phyloP scores from a whole-genome alignment of 2,329 filamentous ascomycete genomes.

The Cryphonectria naterciae region DNA sequence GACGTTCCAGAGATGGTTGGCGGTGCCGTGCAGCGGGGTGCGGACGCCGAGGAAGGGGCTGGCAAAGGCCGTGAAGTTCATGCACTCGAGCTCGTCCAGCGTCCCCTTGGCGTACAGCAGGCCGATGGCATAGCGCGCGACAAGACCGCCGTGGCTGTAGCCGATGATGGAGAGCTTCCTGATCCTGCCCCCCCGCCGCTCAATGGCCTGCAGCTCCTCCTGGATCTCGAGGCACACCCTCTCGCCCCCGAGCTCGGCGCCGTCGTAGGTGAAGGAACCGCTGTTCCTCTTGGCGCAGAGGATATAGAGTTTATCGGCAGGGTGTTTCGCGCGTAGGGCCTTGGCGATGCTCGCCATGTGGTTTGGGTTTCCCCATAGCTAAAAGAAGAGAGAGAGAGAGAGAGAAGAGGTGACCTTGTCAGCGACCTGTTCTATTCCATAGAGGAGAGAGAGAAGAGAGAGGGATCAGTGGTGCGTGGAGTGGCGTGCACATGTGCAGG shows the following conservation, averaged over 20 bases:
- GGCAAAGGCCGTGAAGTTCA: conserved; percentile 94
- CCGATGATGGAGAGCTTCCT: conserved; percentile 84
- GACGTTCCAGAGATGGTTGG: conserved; percentile 77
- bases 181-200: conserved; percentile 69
- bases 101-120: conserved; percentile 80
- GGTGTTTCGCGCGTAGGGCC: conserved; percentile 62
- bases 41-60: conserved; percentile 81
- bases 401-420: not conserved
- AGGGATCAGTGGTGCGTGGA: not conserved
- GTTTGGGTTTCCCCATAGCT: conserved; percentile 79
- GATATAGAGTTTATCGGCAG: conserved; percentile 68
- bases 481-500: not conserved
- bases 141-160: conserved; percentile 86
- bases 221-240: conserved; percentile 70
- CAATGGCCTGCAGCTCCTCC: conserved; percentile 61
- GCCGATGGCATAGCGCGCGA: conserved; percentile 85
- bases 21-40: conserved; percentile 67
- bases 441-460: not conserved
- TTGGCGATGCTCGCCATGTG: conserved; percentile 73
- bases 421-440: not conserved
- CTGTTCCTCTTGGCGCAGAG: conserved; percentile 74
- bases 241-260: conserved; percentile 70
- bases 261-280: conserved; percentile 73
- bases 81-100: conserved; percentile 77
- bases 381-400: not conserved